Percentiles rank a stretch among this genome's conserved stretches.
Conservation (phyloP, 495 filamentous ascomycete genomes). For the Hyphodiscus hymeniophilus region DNA sequence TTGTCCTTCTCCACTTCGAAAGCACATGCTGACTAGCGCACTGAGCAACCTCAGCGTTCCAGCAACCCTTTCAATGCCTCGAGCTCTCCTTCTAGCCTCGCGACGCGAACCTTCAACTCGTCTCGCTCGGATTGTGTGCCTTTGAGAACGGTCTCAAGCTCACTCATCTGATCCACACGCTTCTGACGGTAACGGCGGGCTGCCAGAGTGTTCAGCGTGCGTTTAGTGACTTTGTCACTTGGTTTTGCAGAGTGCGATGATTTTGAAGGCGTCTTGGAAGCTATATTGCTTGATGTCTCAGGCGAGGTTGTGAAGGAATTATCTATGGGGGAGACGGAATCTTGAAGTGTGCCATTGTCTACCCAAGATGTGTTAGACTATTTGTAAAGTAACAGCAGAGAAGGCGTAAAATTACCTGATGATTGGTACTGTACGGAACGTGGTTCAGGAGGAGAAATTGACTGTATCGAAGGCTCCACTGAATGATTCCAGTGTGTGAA, state of each 20-base stretch:
- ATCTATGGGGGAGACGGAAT: background rate
- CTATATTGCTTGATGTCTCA: background rate
- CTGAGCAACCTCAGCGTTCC: background rate
- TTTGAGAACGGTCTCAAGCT: slow-evolving; percentile 53
- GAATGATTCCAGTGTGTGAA: no score
- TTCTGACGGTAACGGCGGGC: slow-evolving; percentile 66
- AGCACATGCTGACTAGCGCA: background rate
- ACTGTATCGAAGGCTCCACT: no score
- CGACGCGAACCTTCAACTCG: slow-evolving; percentile 54
- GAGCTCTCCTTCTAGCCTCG: slow-evolving; percentile 56
- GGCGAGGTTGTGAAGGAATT: background rate
- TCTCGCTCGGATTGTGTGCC: slow-evolving; percentile 53
- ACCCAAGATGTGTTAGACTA: no score
- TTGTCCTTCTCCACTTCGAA: background rate
- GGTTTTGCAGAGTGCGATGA: background rate
- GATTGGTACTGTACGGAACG: no score
- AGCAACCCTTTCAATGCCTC: slow-evolving; percentile 14
- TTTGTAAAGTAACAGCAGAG: no score
- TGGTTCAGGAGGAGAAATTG: no score
- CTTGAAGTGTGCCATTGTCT: background rate
- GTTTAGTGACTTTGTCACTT: slow-evolving; percentile 32
- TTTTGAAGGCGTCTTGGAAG: background rate
- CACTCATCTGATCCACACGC: slow-evolving; percentile 56
- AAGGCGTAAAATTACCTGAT: no score
- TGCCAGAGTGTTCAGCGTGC: slow-evolving; percentile 59